A percentile compares a stretch with the other conserved stretches of the same genome.
Conservation (phyloP, 2,329 filamentous ascomycete genomes). For the Colletotrichum eleusines region DNA sequence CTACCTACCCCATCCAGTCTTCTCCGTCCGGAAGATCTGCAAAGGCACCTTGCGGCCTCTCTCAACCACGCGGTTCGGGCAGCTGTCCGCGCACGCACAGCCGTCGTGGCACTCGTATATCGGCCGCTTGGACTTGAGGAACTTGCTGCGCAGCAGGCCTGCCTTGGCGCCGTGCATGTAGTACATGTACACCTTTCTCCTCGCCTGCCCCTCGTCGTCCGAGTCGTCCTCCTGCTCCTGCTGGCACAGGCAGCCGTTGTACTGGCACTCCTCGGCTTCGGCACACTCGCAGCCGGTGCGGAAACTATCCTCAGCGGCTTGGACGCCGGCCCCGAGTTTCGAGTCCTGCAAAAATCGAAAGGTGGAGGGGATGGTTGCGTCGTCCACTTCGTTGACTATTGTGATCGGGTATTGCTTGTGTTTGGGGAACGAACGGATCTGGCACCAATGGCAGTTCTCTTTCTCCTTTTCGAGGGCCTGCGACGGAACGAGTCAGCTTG, state of each 20-base stretch:
- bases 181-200: slow-evolving; percentile 70
- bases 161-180: slow-evolving; percentile 65
- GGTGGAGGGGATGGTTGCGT: slow-evolving; percentile 65
- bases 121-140: slow-evolving; percentile 67
- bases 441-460: slow-evolving; percentile 70
- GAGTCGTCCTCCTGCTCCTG: slow-evolving; percentile 69
- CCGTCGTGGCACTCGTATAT: slow-evolving; percentile 85
- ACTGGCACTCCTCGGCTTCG: slow-evolving; percentile 74
- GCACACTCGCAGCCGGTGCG: slow-evolving; percentile 77
- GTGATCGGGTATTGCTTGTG: slow-evolving; percentile 66
- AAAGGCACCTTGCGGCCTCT: slow-evolving; percentile 77
- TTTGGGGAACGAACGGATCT: slow-evolving; percentile 66
- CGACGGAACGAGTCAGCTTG: slow-evolving; percentile 24
- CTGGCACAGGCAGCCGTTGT: slow-evolving; percentile 76
- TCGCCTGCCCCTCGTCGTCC: slow-evolving; percentile 49
- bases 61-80: slow-evolving; percentile 82
- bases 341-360: slow-evolving; percentile 78
- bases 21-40: slow-evolving; percentile 80
- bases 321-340: slow-evolving; percentile 70
- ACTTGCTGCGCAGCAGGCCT: slow-evolving; percentile 64
- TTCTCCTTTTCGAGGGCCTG: slow-evolving; percentile 56
- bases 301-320: slow-evolving; percentile 70
- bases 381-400: slow-evolving; percentile 73
- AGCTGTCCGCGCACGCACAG: slow-evolving; percentile 73
- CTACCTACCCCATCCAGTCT: slow-evolving; percentile 80